Base-by-base conservation (phyloP, 805 yeast genomes). In the Lachancea nothofagi region DNA sequence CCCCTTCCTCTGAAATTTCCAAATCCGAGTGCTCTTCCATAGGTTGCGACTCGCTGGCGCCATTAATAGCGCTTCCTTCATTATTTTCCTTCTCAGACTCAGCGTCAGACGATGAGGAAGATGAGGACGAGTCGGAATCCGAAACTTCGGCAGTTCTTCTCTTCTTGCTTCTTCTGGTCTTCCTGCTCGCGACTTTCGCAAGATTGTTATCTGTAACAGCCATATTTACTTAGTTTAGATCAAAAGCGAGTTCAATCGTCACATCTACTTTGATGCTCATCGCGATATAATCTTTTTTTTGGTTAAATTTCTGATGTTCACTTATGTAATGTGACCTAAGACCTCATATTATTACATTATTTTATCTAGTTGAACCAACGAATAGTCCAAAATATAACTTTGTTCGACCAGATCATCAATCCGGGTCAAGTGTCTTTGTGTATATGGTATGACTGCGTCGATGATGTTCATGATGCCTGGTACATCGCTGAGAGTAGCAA, bases 361-460 rank as follows among this genome's bases (percentile, higher is more conserved):
- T 40, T 69, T 74, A 50, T 74, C 77, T 86, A 83, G 88, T 56
- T 84, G 83, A 39, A 77, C 78, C 41, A 89, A 73, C 6, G 89
- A 82, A 53, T 83, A 93, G 54, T 93, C 97, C 45, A 93, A 61
- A 33, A 86, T 70, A 54, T 74, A 90, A 55, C 95, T 87, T 57
- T 86, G 85, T 61, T 93, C 96, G 26, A 88, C 63, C 57, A 93
- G 65, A 29, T 75, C 87, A 46, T 84, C 95, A 20, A 86, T 65
- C 47, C 98, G 73, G 26, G 68, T 56, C 55, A 71, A 80, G 62
- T 93, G 98, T 53, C 97, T 77, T 54, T 85, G 87, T 46, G 83
- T 83, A 61, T 93, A 93, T 3, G 97, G 96, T 28, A 86, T 62
- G 40, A 93, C 74, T n/a, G 82, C 71, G 42, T 83, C 94, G 7